Percentiles rank a stretch among this genome's conserved stretches.
Conservation (phyloP, 1,284 basidiomycete genomes). For the Exobasidium cylindrosporum region DNA sequence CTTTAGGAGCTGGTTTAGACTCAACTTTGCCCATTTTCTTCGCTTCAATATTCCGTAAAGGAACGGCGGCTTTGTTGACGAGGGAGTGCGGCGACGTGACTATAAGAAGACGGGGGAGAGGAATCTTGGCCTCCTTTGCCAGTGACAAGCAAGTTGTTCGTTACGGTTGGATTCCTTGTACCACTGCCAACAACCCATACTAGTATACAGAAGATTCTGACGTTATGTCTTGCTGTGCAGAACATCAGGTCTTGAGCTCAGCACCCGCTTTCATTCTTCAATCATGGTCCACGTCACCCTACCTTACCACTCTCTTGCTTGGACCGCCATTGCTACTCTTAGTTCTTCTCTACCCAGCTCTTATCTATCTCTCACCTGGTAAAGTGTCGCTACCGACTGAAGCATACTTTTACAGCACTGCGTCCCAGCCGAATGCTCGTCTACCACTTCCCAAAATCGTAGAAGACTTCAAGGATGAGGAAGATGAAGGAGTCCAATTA, state of each 20-base stretch:
- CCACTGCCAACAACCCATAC: no score
- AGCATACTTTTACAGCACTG: not conserved
- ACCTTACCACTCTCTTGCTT: constrained; percentile 4
- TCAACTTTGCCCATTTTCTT: no score
- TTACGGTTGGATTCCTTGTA: no score
- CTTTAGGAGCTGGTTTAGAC: no score
- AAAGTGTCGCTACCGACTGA: not conserved
- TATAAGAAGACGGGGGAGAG: no score
- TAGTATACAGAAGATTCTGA: not conserved
- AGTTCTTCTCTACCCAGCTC: constrained; percentile 5
- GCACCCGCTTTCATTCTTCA: not conserved
- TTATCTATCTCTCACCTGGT: constrained; percentile 6
- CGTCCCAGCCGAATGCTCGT: not conserved
- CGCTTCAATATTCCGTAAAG: no score
- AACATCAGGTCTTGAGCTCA: constrained; percentile 3
- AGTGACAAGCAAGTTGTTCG: no score
- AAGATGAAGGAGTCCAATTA: constrained; percentile 60
- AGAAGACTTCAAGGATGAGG: not conserved
- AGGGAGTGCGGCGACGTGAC: no score
- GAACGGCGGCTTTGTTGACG: no score
- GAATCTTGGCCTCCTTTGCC: no score
- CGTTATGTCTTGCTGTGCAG: constrained; percentile 5
- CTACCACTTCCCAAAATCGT: not conserved
- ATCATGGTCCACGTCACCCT: constrained; percentile 8
- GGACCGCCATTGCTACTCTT: constrained; percentile 4